A percentile compares a stretch with the other conserved stretches of the same genome.
These are phyloP conservation scores for Lactuca sativa DNA, from an alignment of 129 eudicot species.

Conservation along the genomic window DNA sequence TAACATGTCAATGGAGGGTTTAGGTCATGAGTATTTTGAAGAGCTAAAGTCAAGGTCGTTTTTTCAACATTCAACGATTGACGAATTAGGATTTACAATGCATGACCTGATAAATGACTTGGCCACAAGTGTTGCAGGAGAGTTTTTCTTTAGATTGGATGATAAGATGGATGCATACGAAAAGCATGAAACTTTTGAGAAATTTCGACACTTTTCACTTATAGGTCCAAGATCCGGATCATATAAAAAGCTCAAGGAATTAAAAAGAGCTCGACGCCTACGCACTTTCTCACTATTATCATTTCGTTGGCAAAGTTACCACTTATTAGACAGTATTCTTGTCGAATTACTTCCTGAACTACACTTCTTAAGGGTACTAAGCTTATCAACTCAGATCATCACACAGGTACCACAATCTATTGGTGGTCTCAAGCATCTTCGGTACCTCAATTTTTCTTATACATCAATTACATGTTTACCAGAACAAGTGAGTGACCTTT, in stretches of 20 bases:
- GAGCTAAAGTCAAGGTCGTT: conserved; percentile 15
- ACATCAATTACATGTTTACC: neutral
- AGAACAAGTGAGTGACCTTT: neutral
- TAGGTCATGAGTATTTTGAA: neutral
- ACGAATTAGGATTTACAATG: neutral
- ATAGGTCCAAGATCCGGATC: conserved; percentile 22
- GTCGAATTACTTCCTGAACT: conserved; percentile 8
- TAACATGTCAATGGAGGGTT: neutral
- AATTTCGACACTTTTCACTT: conserved; percentile 40
- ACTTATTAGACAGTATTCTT: conserved; percentile 11
- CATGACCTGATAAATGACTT: neutral
- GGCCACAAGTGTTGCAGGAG: neutral
- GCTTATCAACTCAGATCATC: neutral
- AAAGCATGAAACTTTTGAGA: neutral
- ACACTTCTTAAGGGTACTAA: neutral
- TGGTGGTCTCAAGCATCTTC: neutral
- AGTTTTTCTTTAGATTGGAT: neutral
- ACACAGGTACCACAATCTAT: neutral
- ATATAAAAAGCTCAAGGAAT: conserved; percentile 5
- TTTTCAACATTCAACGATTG: conserved; percentile 10
- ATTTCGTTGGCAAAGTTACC: conserved; percentile 4
- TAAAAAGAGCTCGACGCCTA: neutral
- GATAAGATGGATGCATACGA: neutral
- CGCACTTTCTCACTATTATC: conserved; percentile 34
- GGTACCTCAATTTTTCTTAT: neutral